phyloP scores from a whole-genome alignment of 805 yeast species.

The Debaryomyces tyrocola region DNA sequence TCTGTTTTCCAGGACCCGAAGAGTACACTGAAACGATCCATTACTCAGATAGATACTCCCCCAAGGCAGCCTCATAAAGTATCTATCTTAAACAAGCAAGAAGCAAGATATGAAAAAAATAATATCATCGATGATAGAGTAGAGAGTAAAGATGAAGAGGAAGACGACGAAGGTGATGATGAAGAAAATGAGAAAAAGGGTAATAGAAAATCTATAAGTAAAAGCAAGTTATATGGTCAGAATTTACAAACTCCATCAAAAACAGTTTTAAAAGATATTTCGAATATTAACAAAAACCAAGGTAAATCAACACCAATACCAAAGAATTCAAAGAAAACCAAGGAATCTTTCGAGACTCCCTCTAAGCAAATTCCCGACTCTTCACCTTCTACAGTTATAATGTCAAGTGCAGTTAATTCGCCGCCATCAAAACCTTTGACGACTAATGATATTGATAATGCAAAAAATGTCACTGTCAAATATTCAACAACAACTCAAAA shows the following conservation, averaged over 20 bases:
- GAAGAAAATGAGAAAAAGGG: constrained; percentile 13
- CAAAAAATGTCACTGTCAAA: constrained; percentile 4
- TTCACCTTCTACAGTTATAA: constrained; percentile 44
- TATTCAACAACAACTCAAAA: neutral
- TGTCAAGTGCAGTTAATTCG: constrained; percentile 30
- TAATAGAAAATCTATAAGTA: constrained; percentile 1
- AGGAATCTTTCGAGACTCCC: constrained; percentile 29
- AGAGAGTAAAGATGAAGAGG: constrained; percentile 11
- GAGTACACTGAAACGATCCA: constrained; percentile 33
- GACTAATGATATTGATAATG: constrained; percentile 7
- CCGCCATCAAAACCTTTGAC: constrained; percentile 2
- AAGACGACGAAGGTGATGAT: constrained; percentile 17
- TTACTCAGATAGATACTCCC: constrained; percentile 38
- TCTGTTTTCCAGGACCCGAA: constrained; percentile 26
- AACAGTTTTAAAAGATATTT: constrained; percentile 24
- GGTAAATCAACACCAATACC: constrained; percentile 3
- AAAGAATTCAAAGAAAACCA: neutral
- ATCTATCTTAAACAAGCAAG: constrained; percentile 18
- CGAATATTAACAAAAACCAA: constrained; percentile 15
- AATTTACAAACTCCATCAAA: constrained; percentile 35
- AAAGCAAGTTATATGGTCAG: constrained; percentile 1
- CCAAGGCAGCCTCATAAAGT: constrained; percentile 34
- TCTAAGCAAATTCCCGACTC: constrained; percentile 31
- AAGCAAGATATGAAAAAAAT: constrained; percentile 11
- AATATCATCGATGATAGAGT: constrained; percentile 15